Conservation (phyloP, 805 yeast species). For the Teunomyces cretensis region DNA sequence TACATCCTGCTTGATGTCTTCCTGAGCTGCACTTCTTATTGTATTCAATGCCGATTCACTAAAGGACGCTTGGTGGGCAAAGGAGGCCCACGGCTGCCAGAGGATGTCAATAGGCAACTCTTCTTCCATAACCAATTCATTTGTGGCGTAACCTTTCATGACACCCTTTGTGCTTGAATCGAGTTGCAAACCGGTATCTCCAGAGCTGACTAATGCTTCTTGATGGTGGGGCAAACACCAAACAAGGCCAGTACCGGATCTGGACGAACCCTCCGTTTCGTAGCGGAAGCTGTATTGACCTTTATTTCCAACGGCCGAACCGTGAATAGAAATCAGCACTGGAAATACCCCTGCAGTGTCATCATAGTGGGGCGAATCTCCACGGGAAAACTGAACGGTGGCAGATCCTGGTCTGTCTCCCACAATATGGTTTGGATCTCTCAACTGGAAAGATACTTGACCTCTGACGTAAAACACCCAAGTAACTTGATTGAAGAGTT, state of each 20-base stretch:
- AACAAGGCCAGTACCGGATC: slow-evolving; percentile 31
- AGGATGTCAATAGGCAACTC: slow-evolving; percentile 40
- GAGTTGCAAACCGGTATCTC: slow-evolving; percentile 33
- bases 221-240: slow-evolving; percentile 56
- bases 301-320: slow-evolving; percentile 19
- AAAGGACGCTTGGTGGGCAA: slow-evolving; percentile 26
- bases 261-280: slow-evolving; percentile 26
- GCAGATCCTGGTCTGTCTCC: slow-evolving; percentile 43
- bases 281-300: slow-evolving; percentile 32
- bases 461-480: slow-evolving; percentile 65
- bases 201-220: slow-evolving; percentile 31
- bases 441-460: slow-evolving; percentile 23
- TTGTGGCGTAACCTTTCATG: slow-evolving; percentile 45
- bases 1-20: slow-evolving; percentile 57
- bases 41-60: slow-evolving; percentile 27
- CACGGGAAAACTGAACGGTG: slow-evolving; percentile 23
- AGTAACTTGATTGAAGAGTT: slow-evolving; percentile 51
- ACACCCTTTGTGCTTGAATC: slow-evolving; percentile 53
- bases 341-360: slow-evolving; percentile 63
- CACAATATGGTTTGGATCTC: slow-evolving; percentile 38
- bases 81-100: slow-evolving; percentile 59
- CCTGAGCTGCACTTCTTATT: slow-evolving; percentile 48
- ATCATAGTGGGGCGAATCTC: slow-evolving; percentile 44
- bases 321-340: slow-evolving; percentile 43
- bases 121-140: slow-evolving; percentile 41